Evolutionary conservation across 2,329 filamentous ascomycete species (phyloP).

Genomic region (Geoglossum cookeanum): DNA sequence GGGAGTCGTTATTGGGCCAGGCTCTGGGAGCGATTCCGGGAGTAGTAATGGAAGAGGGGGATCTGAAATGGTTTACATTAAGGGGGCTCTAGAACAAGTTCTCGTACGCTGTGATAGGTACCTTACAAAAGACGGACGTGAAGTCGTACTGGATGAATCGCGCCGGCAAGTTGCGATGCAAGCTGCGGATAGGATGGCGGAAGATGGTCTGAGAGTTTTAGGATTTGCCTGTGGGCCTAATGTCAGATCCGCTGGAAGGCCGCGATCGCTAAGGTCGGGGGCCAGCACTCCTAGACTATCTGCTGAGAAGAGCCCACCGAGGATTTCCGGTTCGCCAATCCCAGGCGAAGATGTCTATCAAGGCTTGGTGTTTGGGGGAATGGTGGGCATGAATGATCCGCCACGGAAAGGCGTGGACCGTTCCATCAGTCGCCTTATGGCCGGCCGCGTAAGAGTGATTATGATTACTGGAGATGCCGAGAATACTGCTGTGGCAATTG

Average conservation of each 20-base stretch:
- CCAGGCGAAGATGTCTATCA: constrained; percentile 51
- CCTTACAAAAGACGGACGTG: constrained; percentile 65
- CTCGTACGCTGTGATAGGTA: constrained; percentile 80
- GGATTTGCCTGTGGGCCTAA: constrained; percentile 78
- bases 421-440: constrained; percentile 76
- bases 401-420: constrained; percentile 77
- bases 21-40: constrained; percentile 19
- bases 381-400: constrained; percentile 95
- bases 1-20: constrained; percentile 65
- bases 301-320: constrained; percentile 6
- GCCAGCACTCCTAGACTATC: constrained; percentile 32
- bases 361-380: constrained; percentile 70
- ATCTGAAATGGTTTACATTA: constrained; percentile 79
- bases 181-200: constrained; percentile 72
- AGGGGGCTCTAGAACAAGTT: constrained; percentile 79
- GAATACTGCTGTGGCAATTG: constrained; percentile 85
- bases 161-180: constrained; percentile 54
- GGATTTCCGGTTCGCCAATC: constrained; percentile 22
- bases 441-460: constrained; percentile 87
- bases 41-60: constrained; percentile 36
- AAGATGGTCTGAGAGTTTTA: constrained; percentile 73
- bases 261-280: constrained; percentile 17
- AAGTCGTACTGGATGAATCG: constrained; percentile 64
- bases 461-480: constrained; percentile 99
- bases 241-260: constrained; percentile 14